Evolutionary conservation across 305 asterid genomes (phyloP).

Genomic region (Fraxinus greggii): DNA sequence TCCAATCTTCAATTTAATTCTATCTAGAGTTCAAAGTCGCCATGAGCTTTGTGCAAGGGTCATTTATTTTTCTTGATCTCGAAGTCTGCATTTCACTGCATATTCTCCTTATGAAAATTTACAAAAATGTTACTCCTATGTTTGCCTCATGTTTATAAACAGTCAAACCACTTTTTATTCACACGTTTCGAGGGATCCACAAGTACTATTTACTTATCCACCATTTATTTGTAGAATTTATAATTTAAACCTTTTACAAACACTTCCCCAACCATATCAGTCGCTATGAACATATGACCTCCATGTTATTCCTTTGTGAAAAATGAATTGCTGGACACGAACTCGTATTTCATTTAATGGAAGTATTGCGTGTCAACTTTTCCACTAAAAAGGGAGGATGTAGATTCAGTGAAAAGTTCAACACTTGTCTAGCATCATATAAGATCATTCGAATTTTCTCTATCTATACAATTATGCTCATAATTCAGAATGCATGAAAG

Average conservation of each 20-base stretch:
- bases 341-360: not conserved
- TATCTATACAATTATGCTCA: not conserved
- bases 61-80: not conserved
- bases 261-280: not conserved
- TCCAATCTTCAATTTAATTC: not conserved
- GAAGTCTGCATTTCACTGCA: not conserved
- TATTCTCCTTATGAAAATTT: not conserved
- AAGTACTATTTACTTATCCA: too few species aligned
- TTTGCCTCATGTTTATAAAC: not conserved
- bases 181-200: not conserved
- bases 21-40: not conserved
- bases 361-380: not conserved
- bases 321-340: not conserved
- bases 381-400: not conserved
- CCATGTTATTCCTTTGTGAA: not conserved
- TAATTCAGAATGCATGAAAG: not conserved
- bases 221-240: too few species aligned
- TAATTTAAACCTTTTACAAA: too few species aligned
- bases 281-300: not conserved
- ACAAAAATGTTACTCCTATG: not conserved
- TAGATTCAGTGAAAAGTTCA: not conserved
- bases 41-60: not conserved
- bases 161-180: not conserved
- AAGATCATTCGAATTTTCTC: not conserved
- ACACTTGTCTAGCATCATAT: not conserved